phyloP scores from a whole-genome alignment of 2,329 filamentous ascomycete genomes.

The Ceratocystis harringtonii region DNA sequence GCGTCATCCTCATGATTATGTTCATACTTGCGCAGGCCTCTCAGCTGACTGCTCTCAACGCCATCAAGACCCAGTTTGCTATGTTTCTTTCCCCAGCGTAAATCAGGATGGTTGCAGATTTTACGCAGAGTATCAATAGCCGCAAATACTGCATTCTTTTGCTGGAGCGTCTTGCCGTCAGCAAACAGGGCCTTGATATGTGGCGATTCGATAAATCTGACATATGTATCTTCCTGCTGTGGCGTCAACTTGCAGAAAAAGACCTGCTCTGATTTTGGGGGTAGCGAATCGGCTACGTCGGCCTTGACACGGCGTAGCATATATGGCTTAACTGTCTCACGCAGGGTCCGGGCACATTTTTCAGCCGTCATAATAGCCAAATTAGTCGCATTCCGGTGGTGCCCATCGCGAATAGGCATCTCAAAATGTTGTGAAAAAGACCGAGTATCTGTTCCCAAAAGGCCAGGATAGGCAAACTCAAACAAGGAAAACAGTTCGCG shows the following conservation, averaged over 20 bases:
- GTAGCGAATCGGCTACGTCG: constrained; percentile 84
- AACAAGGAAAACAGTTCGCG: constrained; percentile 94
- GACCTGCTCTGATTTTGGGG: constrained; percentile 91
- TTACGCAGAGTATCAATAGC: constrained; percentile 88
- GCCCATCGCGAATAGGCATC: constrained; percentile 80
- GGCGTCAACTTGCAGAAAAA: constrained; percentile 85
- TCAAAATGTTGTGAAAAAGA: constrained; percentile 87
- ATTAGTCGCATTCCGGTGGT: constrained; percentile 90
- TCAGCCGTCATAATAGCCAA: constrained; percentile 87
- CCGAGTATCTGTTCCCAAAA: constrained; percentile 69
- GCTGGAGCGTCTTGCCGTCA: background rate
- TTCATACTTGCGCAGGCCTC: background rate
- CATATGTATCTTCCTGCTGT: constrained; percentile 20
- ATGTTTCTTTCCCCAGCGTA: constrained; percentile 34
- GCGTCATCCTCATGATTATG: background rate
- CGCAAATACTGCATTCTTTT: constrained; percentile 35
- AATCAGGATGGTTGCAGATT: constrained; percentile 93
- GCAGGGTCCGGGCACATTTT: constrained; percentile 84
- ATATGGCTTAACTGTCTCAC: constrained; percentile 87
- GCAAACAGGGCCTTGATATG: constrained; percentile 16
- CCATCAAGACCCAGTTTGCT: background rate
- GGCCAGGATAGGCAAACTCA: constrained; percentile 95
- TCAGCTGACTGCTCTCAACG: background rate
- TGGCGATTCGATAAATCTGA: constrained; percentile 15
- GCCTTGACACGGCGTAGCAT: constrained; percentile 82